Evolutionary conservation across 179 eudicot genomes (phyloP).

Genomic region (Amaranthus tricolor): DNA sequence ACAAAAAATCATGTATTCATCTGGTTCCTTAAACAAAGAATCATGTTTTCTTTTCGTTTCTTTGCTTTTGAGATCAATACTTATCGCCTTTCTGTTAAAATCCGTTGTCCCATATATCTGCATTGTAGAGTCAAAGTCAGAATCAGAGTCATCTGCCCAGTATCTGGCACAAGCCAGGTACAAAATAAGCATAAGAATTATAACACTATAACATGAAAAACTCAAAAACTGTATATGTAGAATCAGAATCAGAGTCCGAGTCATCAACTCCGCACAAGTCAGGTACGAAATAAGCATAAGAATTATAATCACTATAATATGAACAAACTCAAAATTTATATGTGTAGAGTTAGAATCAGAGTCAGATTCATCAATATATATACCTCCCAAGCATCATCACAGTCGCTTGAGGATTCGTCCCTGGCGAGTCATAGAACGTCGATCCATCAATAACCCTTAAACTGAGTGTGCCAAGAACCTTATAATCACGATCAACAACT

Average conservation of each 20-base stretch:
- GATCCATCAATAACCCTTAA: constrained; percentile 81
- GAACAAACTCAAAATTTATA: neutral
- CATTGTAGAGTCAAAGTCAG: constrained; percentile 7
- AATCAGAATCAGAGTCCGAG: neutral
- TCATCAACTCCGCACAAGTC: neutral
- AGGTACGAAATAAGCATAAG: neutral
- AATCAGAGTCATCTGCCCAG: too few species aligned
- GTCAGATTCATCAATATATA: neutral
- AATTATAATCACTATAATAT: neutral
- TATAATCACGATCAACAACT: constrained; percentile 73
- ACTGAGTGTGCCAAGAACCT: constrained; percentile 56
- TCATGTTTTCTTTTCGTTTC: constrained; percentile 11
- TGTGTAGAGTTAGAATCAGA: neutral
- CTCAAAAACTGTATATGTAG: neutral
- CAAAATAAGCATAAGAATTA: neutral
- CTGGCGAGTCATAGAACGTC: constrained; percentile 63
- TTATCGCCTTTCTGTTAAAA: constrained; percentile 40
- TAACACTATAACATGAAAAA: neutral
- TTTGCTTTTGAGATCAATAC: neutral
- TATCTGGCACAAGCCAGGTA: neutral
- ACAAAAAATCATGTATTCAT: constrained; percentile 20
- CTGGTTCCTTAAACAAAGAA: constrained; percentile 8
- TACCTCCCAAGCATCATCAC: constrained; percentile 98
- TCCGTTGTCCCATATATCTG: constrained; percentile 76
- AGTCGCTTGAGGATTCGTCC: constrained; percentile 93